Evolutionary conservation across 169 alveolate genomes (phyloP).

Genomic region (Plasmodium gallinaceum): DNA sequence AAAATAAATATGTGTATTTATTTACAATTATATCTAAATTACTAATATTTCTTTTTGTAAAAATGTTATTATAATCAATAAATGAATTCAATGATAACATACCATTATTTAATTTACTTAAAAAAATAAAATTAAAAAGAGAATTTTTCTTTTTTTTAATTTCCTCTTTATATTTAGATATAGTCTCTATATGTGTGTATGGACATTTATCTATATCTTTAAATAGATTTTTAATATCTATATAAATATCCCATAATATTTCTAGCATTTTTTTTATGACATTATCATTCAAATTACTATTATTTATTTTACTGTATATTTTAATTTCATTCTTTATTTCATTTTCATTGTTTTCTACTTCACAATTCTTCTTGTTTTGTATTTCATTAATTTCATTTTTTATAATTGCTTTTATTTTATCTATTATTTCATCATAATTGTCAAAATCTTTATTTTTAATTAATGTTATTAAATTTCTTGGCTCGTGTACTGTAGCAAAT

Average conservation of each 20-base stretch:
- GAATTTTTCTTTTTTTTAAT: conserved; percentile 52
- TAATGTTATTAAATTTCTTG: conserved; percentile 68
- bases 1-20: conserved; percentile 38
- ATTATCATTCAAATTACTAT: not conserved
- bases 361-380: not conserved
- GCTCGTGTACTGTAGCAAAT: conserved; percentile 75
- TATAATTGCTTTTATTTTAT: conserved; percentile 38
- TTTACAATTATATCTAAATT: conserved; percentile 47
- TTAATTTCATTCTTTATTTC: not conserved
- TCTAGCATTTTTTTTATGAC: conserved; percentile 47
- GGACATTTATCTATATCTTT: conserved; percentile 74
- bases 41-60: conserved; percentile 29
- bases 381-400: not conserved
- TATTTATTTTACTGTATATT: not conserved
- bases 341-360: not conserved
- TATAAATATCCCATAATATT: conserved; percentile 70
- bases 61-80: conserved; percentile 28
- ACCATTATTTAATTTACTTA: conserved; percentile 8
- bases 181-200: conserved; percentile 61
- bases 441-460: conserved; percentile 26
- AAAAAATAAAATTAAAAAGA: conserved; percentile 27
- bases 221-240: conserved; percentile 57
- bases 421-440: conserved; percentile 39
- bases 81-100: not conserved
- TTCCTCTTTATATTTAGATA: conserved; percentile 68